Evolutionary conservation across 257 asterid genomes (phyloP).

Genomic region (Solanum habrochaites): DNA sequence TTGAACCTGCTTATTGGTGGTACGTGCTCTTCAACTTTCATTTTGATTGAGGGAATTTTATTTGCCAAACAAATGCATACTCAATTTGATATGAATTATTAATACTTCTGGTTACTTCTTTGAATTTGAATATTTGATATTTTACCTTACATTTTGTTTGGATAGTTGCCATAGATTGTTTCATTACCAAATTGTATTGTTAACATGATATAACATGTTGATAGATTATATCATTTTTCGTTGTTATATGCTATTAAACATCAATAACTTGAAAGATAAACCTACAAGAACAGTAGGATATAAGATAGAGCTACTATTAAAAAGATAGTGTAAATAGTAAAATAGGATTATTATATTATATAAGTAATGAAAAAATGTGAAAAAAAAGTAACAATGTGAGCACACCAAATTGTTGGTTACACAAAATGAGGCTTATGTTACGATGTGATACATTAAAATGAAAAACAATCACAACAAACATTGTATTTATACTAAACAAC

Average conservation of each 20-base stretch:
- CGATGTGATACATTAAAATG: not conserved
- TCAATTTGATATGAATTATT: too few species aligned
- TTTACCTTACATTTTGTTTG: not conserved
- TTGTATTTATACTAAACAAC: not conserved
- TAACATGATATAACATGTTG: not conserved
- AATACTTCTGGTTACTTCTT: too few species aligned
- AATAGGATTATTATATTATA: too few species aligned
- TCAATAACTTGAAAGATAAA: not conserved
- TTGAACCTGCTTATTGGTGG: slow-evolving; percentile 85
- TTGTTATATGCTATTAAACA: not conserved
- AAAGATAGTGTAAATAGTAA: not conserved
- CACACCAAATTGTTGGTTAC: not conserved
- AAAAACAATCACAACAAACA: not conserved
- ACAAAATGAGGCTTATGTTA: not conserved
- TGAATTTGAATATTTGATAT: not conserved
- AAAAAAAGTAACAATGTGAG: not conserved
- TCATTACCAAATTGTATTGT: not conserved
- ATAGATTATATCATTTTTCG: not conserved
- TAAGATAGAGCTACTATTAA: not conserved
- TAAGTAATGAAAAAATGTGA: not conserved
- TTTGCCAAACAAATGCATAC: not conserved
- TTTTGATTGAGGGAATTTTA: not conserved
- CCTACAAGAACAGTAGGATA: not conserved
- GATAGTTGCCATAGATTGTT: not conserved
- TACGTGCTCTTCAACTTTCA: not conserved